These are phyloP conservation scores for Blastobotrys raffinosifermentans DNA, from an alignment of 1,139 yeast species.

Conservation along the genomic window DNA sequence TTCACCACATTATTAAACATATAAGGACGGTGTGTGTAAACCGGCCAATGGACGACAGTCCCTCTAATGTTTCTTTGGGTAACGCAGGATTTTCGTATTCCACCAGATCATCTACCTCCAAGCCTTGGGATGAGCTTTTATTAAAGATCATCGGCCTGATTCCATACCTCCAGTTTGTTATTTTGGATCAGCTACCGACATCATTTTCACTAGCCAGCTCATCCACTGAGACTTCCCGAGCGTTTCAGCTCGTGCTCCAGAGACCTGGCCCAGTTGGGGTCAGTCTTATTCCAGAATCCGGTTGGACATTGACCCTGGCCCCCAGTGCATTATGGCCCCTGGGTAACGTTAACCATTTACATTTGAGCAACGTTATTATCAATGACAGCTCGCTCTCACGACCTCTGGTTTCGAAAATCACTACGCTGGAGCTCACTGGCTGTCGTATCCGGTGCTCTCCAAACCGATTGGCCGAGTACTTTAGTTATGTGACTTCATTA, in stretches of 20 bases:
- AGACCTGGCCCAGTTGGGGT: slow-evolving; percentile 5
- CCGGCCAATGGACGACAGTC: slow-evolving; percentile 8
- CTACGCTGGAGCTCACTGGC: slow-evolving; percentile 6
- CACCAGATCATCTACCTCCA: slow-evolving; percentile 7
- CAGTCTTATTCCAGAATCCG: slow-evolving; percentile 12
- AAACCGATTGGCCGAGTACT: not conserved
- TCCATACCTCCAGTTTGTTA: slow-evolving; percentile 13
- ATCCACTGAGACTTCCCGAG: slow-evolving; percentile 5
- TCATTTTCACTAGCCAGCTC: slow-evolving; percentile 12
- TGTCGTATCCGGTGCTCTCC: slow-evolving; percentile 8
- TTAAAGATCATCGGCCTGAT: slow-evolving; percentile 14
- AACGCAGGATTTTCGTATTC: slow-evolving; percentile 11
- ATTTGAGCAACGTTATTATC: slow-evolving; percentile 10
- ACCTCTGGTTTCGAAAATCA: not conserved
- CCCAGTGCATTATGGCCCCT: slow-evolving; percentile 13
- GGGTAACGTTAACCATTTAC: slow-evolving; percentile 10
- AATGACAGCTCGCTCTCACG: slow-evolving; percentile 5
- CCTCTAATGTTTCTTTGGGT: slow-evolving; percentile 7
- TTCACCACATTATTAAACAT: slow-evolving; percentile 6
- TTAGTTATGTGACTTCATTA: slow-evolving; percentile 5
- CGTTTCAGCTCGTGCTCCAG: slow-evolving; percentile 1
- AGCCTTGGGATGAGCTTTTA: slow-evolving; percentile 16
- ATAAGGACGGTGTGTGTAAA: slow-evolving; percentile 6
- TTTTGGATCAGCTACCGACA: slow-evolving; percentile 17
- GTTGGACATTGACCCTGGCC: slow-evolving; percentile 11